A percentile compares a stretch with the other conserved stretches of the same genome.
phyloP scores from a whole-genome alignment of 2,329 filamentous ascomycete species.

The Xylariomycetidae sp. region DNA sequence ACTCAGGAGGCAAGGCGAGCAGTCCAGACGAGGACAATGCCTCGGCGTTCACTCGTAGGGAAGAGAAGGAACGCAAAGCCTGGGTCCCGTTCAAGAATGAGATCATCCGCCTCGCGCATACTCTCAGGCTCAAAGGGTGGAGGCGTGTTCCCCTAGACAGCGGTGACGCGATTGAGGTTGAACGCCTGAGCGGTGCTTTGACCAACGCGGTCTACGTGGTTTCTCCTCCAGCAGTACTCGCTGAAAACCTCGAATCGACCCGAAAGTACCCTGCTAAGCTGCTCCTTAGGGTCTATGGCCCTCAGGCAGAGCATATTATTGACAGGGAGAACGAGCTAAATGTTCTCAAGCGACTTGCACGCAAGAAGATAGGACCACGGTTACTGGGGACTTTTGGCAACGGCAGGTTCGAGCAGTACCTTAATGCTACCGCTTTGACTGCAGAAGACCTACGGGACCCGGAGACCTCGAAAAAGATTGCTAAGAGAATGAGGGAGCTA shows the following conservation, averaged over 20 bases:
- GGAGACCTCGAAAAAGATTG: constrained; percentile 85
- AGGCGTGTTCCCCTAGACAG: constrained; percentile 70
- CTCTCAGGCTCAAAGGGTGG: constrained; percentile 87
- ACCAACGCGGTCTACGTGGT: constrained; percentile 98
- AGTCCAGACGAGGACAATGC: constrained; percentile 34
- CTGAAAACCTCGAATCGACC: constrained; percentile 27
- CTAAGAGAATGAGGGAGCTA: constrained; percentile 94
- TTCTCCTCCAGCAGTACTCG: constrained; percentile 66
- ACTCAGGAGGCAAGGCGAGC: constrained; percentile 50
- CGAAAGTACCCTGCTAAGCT: constrained; percentile 60
- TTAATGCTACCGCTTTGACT: constrained; percentile 78
- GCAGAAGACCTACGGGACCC: constrained; percentile 71
- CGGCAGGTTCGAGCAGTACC: constrained; percentile 92
- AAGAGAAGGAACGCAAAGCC: constrained; percentile 65
- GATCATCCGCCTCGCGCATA: constrained; percentile 84
- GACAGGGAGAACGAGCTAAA: constrained; percentile 86
- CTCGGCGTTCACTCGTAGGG: constrained; percentile 38
- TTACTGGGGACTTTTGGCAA: constrained; percentile 90
- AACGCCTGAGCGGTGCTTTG: constrained; percentile 81
- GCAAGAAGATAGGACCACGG: constrained; percentile 89
- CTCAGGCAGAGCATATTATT: constrained; percentile 92
- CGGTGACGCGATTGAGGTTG: constrained; percentile 64
- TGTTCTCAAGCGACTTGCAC: constrained; percentile 78
- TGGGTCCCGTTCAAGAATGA: constrained; percentile 91
- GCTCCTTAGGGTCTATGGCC: constrained; percentile 86